These are phyloP conservation scores for Aureobasidium sp. DNA, from an alignment of 2,329 filamentous ascomycete species.

Conservation along the genomic window DNA sequence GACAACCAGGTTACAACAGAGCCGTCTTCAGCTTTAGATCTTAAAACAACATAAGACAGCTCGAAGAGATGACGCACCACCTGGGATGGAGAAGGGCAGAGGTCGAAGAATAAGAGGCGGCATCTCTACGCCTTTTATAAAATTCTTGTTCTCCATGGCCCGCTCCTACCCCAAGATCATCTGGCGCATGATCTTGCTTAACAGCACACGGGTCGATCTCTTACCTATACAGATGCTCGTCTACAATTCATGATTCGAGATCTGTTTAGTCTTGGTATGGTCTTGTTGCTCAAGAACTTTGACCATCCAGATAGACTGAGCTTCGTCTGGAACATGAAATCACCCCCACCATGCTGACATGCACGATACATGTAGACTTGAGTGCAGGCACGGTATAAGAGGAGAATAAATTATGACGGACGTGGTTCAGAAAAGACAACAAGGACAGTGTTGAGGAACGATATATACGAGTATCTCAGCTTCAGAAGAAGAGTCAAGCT, in stretches of 20 bases:
- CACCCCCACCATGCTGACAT: no score
- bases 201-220: constrained; percentile 13
- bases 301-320: not conserved
- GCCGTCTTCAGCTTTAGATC: not conserved
- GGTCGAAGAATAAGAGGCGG: not conserved
- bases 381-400: not conserved
- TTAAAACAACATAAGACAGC: not conserved
- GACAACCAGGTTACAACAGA: not conserved
- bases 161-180: not conserved
- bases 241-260: not conserved
- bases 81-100: not conserved
- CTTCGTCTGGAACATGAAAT: not conserved
- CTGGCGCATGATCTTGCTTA: not conserved
- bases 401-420: not conserved
- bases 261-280: not conserved
- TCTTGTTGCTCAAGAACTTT: not conserved
- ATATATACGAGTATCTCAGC: not conserved
- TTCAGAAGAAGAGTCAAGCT: not conserved
- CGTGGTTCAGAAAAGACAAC: not conserved
- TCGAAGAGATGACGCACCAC: not conserved
- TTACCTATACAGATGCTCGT: not conserved
- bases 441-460: not conserved
- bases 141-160: not conserved
- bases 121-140: not conserved
- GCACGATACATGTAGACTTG: not conserved